A percentile compares a stretch with the other conserved stretches of the same genome.
phyloP scores from a whole-genome alignment of 805 yeast species.

The Metschnikowia kunwiensis region DNA sequence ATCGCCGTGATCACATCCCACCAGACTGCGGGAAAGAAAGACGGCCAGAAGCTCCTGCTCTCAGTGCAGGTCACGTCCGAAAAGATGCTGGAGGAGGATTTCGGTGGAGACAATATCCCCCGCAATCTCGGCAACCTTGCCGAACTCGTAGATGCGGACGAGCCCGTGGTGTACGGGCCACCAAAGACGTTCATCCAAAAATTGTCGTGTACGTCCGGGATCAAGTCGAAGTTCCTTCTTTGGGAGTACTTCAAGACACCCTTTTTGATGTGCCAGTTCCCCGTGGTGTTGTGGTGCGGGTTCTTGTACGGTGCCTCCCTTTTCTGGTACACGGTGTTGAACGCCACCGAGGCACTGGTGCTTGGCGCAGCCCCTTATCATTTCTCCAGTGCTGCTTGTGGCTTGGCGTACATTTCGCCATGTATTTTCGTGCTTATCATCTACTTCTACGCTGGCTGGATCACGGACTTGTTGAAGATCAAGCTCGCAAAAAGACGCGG shows the following conservation, averaged over 20 bases:
- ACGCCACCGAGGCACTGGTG: conserved; percentile 24
- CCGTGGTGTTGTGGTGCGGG: conserved; percentile 22
- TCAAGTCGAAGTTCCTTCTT: conserved; percentile 13
- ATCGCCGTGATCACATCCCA: conserved; percentile 14
- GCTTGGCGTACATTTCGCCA: conserved; percentile 18
- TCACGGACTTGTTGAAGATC: conserved; percentile 15
- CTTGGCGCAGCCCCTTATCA: conserved; percentile 46
- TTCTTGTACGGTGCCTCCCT: conserved; percentile 22
- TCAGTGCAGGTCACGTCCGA: conserved; percentile 4
- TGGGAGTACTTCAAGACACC: conserved; percentile 21
- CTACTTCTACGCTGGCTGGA: conserved; percentile 19
- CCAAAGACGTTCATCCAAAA: conserved; percentile 13
- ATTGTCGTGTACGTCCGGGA: conserved; percentile 14
- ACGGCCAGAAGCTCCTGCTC: conserved; percentile 1
- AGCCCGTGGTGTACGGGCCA: conserved; percentile 6
- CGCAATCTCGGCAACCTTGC: conserved; percentile 11
- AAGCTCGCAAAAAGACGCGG: conserved; percentile 13
- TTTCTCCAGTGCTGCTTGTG: conserved; percentile 34
- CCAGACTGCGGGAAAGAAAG: conserved; percentile 2
- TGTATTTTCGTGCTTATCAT: conserved; percentile 15
- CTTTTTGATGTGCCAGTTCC: conserved; percentile 19
- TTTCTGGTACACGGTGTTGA: conserved; percentile 24
- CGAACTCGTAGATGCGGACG: conserved; percentile 9
- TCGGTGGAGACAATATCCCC: conserved; percentile 4
- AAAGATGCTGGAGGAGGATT: conserved; percentile 5